These are phyloP conservation scores for Suillus fuscotomentosus DNA, from an alignment of 768 basidiomycete species.

Conservation along the genomic window DNA sequence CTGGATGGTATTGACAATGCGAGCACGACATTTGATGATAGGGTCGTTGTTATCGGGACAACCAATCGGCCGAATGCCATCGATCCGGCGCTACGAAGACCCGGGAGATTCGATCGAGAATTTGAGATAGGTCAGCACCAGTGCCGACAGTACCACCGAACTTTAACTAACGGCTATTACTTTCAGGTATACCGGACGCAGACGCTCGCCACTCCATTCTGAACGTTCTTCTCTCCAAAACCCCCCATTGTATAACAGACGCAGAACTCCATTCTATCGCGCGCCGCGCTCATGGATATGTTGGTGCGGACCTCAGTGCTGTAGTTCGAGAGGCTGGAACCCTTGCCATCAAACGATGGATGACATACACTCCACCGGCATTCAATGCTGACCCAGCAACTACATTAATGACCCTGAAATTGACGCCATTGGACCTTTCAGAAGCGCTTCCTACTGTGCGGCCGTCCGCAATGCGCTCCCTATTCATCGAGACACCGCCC, in stretches of 20 bases:
- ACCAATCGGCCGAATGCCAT: slow-evolving; percentile 96
- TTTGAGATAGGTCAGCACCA: slow-evolving; percentile 80
- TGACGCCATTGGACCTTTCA: slow-evolving; percentile 64
- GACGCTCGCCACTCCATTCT: slow-evolving; percentile 85
- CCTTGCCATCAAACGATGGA: slow-evolving; percentile 83
- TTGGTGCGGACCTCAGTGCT: slow-evolving; percentile 92
- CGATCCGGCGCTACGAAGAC: slow-evolving; percentile 86
- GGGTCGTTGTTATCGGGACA: slow-evolving; percentile 94
- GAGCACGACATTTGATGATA: slow-evolving; percentile 39
- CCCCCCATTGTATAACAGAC: slow-evolving; percentile 68
- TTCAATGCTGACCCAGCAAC: slow-evolving; percentile 7
- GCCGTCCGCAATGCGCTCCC: slow-evolving; percentile 91
- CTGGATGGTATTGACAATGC: slow-evolving; percentile 84
- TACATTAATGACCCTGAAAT: slow-evolving; percentile 29
- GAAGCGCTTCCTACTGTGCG: slow-evolving; percentile 75
- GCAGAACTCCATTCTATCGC: slow-evolving; percentile 67
- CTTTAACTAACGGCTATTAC: neutral
- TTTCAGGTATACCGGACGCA: slow-evolving; percentile 81
- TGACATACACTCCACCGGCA: slow-evolving; percentile 29
- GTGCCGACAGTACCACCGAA: slow-evolving; percentile 1
- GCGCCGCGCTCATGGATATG: slow-evolving; percentile 88
- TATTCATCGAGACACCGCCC: slow-evolving; percentile 84
- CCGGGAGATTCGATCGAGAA: slow-evolving; percentile 91
- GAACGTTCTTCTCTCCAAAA: slow-evolving; percentile 76
- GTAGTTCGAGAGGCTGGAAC: slow-evolving; percentile 94